phyloP scores from a whole-genome alignment of 495 filamentous ascomycete genomes.

The Massariosphaeria phaeospora region DNA sequence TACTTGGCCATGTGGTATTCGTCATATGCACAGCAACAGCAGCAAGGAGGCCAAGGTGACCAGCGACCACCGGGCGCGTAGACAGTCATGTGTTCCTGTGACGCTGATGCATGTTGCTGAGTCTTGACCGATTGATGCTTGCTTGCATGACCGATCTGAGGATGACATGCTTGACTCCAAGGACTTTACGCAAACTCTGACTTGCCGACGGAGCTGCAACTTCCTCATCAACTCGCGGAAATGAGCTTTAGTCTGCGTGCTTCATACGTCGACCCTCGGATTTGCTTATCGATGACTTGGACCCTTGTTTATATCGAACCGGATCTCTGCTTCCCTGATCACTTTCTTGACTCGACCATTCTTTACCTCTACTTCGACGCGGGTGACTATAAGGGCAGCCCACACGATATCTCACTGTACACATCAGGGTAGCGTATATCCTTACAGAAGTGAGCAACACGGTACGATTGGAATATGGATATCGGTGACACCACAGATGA shows the following conservation, averaged over 20 bases:
- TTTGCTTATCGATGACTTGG: slow-evolving; percentile 1
- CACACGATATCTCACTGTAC: too few relatives aligned
- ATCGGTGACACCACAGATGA: too few relatives aligned
- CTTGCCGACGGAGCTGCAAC: slow-evolving; percentile 1
- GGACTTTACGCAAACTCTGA: too few relatives aligned
- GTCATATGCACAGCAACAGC: slow-evolving; percentile 41
- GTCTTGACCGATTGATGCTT: slow-evolving; percentile 24
- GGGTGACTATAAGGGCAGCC: too few relatives aligned
- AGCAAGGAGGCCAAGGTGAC: slow-evolving; percentile 18
- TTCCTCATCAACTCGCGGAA: neutral
- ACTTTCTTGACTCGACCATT: too few relatives aligned
- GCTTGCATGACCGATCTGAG: slow-evolving; percentile 24
- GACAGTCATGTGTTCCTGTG: slow-evolving; percentile 19
- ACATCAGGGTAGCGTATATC: too few relatives aligned
- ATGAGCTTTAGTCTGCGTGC: too few relatives aligned
- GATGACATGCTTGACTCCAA: slow-evolving; percentile 19
- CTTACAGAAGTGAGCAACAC: too few relatives aligned
- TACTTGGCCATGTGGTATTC: slow-evolving; percentile 63
- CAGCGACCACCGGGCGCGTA: slow-evolving; percentile 27
- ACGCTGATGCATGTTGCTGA: slow-evolving; percentile 30
- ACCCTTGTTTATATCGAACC: neutral
- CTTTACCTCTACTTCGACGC: too few relatives aligned
- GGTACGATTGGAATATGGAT: too few relatives aligned
- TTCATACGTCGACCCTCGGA: neutral
- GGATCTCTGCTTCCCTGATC: neutral